Base-by-base conservation (phyloP, 176 grass and related monocot genomes). In the Triticum timopheevii region DNA sequence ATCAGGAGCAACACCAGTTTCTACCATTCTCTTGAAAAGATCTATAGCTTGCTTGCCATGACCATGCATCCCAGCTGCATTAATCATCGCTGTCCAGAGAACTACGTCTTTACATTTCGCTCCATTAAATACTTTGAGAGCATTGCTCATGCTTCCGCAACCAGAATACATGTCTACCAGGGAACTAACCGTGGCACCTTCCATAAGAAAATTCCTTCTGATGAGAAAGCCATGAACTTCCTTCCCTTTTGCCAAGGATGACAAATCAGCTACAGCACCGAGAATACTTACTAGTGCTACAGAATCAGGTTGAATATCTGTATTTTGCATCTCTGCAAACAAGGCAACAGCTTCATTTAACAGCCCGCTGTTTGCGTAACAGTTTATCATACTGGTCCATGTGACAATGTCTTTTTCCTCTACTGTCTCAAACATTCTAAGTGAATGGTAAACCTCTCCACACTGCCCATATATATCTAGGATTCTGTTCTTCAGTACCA, bases 361-460 rank as follows among this genome's bases (percentile, higher is more conserved):
- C 44, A 89, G 47, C 0, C 90, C 79, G 16, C 82, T 92, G 50
- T 71, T 80, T 20, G 65, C 66, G 65, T 72, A 92, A 72, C 93
- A 91, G 73, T 95, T 92, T 59, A 94, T 84, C 90, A 95, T 98
- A 84, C 90, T 94, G 74, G 93, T 98, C 96, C 93, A 98, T 30
- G 93, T 86, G 61, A 98, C 86, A 17, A 98, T 83, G 69, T 98
- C 93, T 56, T 84, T 98, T 25, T 89, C 87, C 76, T 92, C 62
- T 73, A 95, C 77, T 38, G 44, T 86, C 67, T 86, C 52, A 83
- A 95, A 98, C 52, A 98, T 80, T 80, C 27, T 82, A 64, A 71
- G 66, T 44, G 93, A 87, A 39, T 80, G 27, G 27, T 25, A 38
- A 44, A 92, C 72, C 31, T 92, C 76, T 74, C 92, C 92, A 20